Conservation (phyloP, 495 filamentous ascomycete species). For the Cudoniella acicularis region DNA sequence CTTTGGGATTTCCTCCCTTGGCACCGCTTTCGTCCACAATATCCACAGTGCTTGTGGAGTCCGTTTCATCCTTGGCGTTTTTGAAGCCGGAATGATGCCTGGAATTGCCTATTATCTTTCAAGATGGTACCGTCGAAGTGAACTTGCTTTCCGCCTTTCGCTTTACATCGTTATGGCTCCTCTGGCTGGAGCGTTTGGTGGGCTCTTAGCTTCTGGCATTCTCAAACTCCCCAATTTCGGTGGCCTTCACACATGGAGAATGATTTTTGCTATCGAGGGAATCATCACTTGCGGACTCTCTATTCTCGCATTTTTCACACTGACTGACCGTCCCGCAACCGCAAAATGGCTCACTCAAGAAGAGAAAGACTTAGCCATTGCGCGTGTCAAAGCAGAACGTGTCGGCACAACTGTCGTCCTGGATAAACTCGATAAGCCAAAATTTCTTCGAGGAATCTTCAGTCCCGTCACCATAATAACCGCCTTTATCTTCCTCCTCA, state of each 20-base stretch:
- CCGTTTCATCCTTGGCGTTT: slow-evolving; percentile 56
- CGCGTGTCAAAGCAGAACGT: slow-evolving; percentile 60
- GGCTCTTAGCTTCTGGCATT: slow-evolving; percentile 61
- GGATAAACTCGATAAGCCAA: slow-evolving; percentile 59
- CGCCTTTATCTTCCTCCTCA: slow-evolving; percentile 62
- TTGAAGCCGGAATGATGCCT: slow-evolving; percentile 70
- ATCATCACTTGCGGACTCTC: slow-evolving; percentile 54
- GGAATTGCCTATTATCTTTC: slow-evolving; percentile 71
- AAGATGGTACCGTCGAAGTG: slow-evolving; percentile 65
- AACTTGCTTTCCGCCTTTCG: slow-evolving; percentile 65
- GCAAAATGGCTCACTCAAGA: slow-evolving; percentile 53
- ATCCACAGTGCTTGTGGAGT: slow-evolving; percentile 38
- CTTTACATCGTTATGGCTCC: slow-evolving; percentile 73
- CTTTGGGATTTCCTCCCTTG: slow-evolving; percentile 39
- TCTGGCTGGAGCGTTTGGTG: slow-evolving; percentile 67
- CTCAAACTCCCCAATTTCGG: slow-evolving; percentile 47
- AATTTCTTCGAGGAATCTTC: slow-evolving; percentile 56
- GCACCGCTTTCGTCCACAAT: slow-evolving; percentile 38
- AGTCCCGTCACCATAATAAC: slow-evolving; percentile 65
- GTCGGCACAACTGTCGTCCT: slow-evolving; percentile 60
- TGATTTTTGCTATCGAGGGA: slow-evolving; percentile 67
- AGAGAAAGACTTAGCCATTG: slow-evolving; percentile 50
- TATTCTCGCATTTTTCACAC: slow-evolving; percentile 47
- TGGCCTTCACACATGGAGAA: slow-evolving; percentile 53
- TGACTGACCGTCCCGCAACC: slow-evolving; percentile 59